Percentiles rank a stretch among this genome's conserved stretches.
phyloP scores from a whole-genome alignment of 805 yeast species.

The Wickerhamomyces tratensis region DNA sequence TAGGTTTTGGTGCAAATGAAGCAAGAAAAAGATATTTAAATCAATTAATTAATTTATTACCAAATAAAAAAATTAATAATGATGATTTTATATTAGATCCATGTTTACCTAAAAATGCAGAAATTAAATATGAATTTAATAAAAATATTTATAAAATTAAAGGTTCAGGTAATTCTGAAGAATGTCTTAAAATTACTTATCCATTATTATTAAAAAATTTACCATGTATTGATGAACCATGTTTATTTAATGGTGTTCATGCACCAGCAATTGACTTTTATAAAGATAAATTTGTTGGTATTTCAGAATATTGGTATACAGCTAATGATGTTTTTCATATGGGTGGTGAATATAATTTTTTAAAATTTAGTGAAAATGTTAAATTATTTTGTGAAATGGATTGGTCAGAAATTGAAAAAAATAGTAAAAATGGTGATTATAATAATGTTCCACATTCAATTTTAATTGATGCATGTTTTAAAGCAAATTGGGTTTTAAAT shows the following conservation, averaged over 20 bases:
- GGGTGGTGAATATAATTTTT: conserved; percentile 83
- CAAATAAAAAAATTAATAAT: conserved; percentile 39
- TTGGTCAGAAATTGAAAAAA: conserved; percentile 51
- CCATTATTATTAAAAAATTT: conserved; percentile 70
- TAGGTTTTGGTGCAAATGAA: conserved; percentile 96
- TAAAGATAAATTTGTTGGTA: conserved; percentile 79
- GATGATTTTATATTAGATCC: conserved; percentile 57
- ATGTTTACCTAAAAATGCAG: conserved; percentile 64
- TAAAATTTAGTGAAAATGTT: conserved; percentile 55
- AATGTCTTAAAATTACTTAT: conserved; percentile 61
- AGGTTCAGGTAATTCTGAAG: conserved; percentile 75
- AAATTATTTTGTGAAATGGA: conserved; percentile 65
- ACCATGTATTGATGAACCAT: conserved; percentile 83
- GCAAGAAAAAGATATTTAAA: conserved; percentile 69
- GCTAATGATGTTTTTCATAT: conserved; percentile 84
- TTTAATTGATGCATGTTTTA: conserved; percentile 77
- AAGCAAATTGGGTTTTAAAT: conserved; percentile 89
- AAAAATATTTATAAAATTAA: conserved; percentile 38
- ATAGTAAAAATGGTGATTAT: conserved; percentile 45
- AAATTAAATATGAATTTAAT: conserved; percentile 34
- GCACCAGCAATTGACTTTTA: conserved; percentile 81
- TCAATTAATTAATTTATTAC: conserved; percentile 40
- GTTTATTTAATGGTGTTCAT: conserved; percentile 91
- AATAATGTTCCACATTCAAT: conserved; percentile 45
- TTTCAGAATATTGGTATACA: conserved; percentile 96